Evolutionary conservation across 495 filamentous ascomycete genomes (phyloP).

Genomic region (Arthonia radiata): DNA sequence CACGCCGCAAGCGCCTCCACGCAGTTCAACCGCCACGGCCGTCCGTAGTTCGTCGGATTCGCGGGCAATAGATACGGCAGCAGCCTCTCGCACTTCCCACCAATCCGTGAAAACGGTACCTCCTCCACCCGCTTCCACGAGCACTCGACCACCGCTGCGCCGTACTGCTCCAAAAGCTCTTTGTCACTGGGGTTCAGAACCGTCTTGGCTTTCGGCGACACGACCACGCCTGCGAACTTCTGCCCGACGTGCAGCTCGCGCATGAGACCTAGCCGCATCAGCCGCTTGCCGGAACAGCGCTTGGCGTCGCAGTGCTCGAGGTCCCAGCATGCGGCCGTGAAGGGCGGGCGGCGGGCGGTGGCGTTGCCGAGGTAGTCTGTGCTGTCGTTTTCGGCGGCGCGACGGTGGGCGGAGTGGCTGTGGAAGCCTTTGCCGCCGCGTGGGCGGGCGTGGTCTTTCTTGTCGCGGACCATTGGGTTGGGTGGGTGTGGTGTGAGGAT

Average conservation of each 20-base stretch:
- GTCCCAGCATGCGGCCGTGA: conserved; percentile 94
- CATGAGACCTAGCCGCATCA: conserved; percentile 84
- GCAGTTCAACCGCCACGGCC: conserved; percentile 83
- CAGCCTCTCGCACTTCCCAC: conserved; percentile 80
- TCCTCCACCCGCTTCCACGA: conserved; percentile 85
- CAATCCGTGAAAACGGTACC: conserved; percentile 73
- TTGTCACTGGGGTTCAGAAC: conserved; percentile 59
- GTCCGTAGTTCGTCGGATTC: conserved; percentile 91
- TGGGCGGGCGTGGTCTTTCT: conserved; percentile 45
- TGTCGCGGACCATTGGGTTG: conserved; percentile 83
- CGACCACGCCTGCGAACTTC: conserved; percentile 68
- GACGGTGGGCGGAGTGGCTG: conserved; percentile 7
- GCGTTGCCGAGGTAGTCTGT: conserved; percentile 14
- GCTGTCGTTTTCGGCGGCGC: conserved; percentile 11
- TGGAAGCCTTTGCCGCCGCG: conserved; percentile 10
- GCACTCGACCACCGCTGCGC: conserved; percentile 90
- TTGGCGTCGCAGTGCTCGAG: conserved; percentile 94
- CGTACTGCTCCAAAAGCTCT: conserved; percentile 58
- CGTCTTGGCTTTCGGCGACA: conserved; percentile 82
- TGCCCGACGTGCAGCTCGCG: conserved; percentile 78
- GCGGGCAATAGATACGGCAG: conserved; percentile 89
- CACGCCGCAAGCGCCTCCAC: conserved; percentile 82
- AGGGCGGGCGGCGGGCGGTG: conserved; percentile 28
- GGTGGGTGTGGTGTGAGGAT: too few relatives aligned
- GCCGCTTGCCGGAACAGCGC: conserved; percentile 78